A percentile compares a stretch with the other conserved stretches of the same genome.
Conservation (phyloP, 1,284 basidiomycete genomes). For the Anthracocystis walkeri region DNA sequence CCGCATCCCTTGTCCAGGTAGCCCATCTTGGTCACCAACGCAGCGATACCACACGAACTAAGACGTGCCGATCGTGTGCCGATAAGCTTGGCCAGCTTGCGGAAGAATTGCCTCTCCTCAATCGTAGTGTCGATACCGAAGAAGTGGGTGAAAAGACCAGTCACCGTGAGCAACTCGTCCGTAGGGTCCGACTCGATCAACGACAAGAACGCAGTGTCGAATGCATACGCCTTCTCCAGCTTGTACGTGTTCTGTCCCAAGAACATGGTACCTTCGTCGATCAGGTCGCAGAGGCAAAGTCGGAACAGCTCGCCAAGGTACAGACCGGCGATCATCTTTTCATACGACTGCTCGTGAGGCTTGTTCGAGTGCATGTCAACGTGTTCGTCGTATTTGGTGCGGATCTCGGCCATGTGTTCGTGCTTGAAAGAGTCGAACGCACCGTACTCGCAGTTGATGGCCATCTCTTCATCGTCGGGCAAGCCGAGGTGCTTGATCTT, state of each 20-base stretch:
- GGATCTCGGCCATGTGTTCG: constrained; percentile 80
- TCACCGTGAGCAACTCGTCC: constrained; percentile 95
- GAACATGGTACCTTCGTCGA: constrained; percentile 96
- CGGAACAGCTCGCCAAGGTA: constrained; percentile 97
- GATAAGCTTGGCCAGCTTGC: constrained; percentile 78
- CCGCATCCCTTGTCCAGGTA: constrained; percentile 63
- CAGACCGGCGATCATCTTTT: constrained; percentile 98
- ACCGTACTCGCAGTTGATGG: constrained; percentile 97
- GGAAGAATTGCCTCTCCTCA: constrained; percentile 66
- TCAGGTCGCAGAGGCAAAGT: constrained; percentile 91
- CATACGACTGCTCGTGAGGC: constrained; percentile 91
- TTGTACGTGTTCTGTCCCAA: constrained; percentile 97
- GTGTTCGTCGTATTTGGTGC: constrained; percentile 92
- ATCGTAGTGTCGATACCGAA: constrained; percentile 67
- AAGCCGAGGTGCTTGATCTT: constrained; percentile 83
- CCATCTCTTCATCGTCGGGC: constrained; percentile 80
- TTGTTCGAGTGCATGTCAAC: constrained; percentile 97
- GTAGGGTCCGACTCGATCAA: constrained; percentile 98
- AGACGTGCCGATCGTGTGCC: constrained; percentile 67
- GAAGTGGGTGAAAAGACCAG: constrained; percentile 83
- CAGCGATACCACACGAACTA: constrained; percentile 66
- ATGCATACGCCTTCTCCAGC: constrained; percentile 88
- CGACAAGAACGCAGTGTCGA: constrained; percentile 96
- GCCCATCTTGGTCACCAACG: constrained; percentile 66
- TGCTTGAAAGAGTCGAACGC: constrained; percentile 97